Conservation (phyloP, 148 eudicot genomes). For the Polygonum aviculare region DNA sequence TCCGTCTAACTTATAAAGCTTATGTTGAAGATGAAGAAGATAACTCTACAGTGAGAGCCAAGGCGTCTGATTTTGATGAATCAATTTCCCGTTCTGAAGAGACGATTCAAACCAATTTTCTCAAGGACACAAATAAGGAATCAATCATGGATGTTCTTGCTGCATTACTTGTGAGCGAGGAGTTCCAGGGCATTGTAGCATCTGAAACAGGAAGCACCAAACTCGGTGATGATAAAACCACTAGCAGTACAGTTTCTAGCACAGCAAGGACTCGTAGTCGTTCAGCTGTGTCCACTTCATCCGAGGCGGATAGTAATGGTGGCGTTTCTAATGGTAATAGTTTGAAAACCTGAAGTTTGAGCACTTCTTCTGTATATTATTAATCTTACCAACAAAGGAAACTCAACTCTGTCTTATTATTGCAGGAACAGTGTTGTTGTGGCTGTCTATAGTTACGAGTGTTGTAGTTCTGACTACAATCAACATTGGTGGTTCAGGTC, state of each 20-base stretch:
- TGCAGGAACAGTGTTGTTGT: slow-evolving; percentile 64
- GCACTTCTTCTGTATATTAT: slow-evolving; percentile 2
- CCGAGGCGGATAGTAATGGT: slow-evolving; percentile 27
- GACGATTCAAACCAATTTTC: slow-evolving; percentile 22
- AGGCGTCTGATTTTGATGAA: slow-evolving; percentile 63
- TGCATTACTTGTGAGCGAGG: slow-evolving; percentile 89
- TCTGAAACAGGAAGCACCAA: slow-evolving; percentile 57
- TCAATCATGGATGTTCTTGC: slow-evolving; percentile 91
- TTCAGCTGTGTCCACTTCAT: slow-evolving; percentile 22
- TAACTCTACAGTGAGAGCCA: slow-evolving; percentile 45
- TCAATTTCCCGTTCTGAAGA: slow-evolving; percentile 28
- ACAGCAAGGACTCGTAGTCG: slow-evolving; percentile 22
- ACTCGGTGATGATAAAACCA: slow-evolving; percentile 22
- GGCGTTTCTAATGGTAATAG: slow-evolving; percentile 47
- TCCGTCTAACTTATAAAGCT: slow-evolving; percentile 88
- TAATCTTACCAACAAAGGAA: slow-evolving; percentile 5
- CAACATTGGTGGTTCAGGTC: slow-evolving; percentile 51
- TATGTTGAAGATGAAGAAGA: slow-evolving; percentile 98
- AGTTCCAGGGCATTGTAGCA: slow-evolving; percentile 86
- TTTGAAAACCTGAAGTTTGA: neutral
- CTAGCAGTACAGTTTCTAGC: slow-evolving; percentile 21
- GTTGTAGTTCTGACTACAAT: slow-evolving; percentile 58
- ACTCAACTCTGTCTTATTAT: slow-evolving; percentile 11
- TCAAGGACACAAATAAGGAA: slow-evolving; percentile 43
- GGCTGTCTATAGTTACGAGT: slow-evolving; percentile 71